phyloP scores from a whole-genome alignment of 208 protist species.

The Herpetomonas samuelpessoai region DNA sequence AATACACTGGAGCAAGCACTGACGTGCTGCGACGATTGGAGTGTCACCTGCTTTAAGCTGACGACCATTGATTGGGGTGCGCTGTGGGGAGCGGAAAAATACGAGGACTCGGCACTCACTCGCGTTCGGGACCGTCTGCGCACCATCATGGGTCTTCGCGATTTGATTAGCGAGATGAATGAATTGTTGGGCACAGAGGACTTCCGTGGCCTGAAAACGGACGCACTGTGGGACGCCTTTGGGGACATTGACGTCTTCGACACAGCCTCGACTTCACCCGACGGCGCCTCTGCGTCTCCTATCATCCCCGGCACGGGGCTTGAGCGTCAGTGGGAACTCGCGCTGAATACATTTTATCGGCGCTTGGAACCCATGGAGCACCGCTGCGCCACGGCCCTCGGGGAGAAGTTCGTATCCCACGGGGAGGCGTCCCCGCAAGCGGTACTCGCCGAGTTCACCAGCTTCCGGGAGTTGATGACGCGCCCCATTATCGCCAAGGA shows the following conservation, averaged over 20 bases:
- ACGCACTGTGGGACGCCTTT: slow-evolving; percentile 79
- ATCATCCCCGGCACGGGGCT: no score
- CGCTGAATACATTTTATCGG: slow-evolving; percentile 69
- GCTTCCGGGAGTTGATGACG: slow-evolving; percentile 81
- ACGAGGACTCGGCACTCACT: slow-evolving; percentile 55
- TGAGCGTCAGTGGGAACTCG: slow-evolving; percentile 51
- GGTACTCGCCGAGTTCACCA: slow-evolving; percentile 79
- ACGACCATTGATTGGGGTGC: slow-evolving; percentile 85
- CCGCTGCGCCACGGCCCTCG: slow-evolving; percentile 67
- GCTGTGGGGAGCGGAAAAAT: slow-evolving; percentile 42
- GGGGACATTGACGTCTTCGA: slow-evolving; percentile 65
- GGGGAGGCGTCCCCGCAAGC: slow-evolving; percentile 77
- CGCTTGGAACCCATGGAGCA: slow-evolving; percentile 85
- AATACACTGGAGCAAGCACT: slow-evolving; percentile 59
- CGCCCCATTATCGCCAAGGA: slow-evolving; percentile 85
- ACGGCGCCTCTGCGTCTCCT: not conserved
- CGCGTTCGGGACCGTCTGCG: slow-evolving; percentile 54
- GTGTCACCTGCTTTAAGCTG: slow-evolving; percentile 56
- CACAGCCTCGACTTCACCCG: not conserved
- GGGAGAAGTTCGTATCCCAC: slow-evolving; percentile 68
- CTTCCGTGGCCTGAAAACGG: slow-evolving; percentile 50
- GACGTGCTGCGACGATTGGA: slow-evolving; percentile 74
- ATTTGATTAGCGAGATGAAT: slow-evolving; percentile 67
- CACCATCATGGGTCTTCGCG: slow-evolving; percentile 49
- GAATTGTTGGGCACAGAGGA: slow-evolving; percentile 58